A percentile compares a stretch with the other conserved stretches of the same genome.
Conservation (phyloP, 2,329 filamentous ascomycete genomes). For the Hypoxylon sp. region DNA sequence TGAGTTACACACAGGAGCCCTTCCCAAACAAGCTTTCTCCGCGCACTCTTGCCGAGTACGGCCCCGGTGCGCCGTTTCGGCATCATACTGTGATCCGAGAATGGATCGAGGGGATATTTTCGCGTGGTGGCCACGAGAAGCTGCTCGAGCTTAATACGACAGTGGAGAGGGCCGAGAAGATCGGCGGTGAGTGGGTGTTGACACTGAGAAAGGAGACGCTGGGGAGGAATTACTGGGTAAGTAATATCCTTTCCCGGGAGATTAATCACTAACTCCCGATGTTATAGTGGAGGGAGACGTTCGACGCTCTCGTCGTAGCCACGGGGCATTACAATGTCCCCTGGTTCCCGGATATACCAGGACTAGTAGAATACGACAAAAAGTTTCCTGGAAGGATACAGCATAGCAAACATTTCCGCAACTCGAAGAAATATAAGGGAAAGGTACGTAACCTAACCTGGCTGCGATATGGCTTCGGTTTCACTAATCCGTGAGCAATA, state of each 20-base stretch:
- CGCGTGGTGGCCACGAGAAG: slow-evolving; percentile 50
- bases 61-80: slow-evolving; percentile 67
- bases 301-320: slow-evolving; percentile 77
- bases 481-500: slow-evolving; percentile 47
- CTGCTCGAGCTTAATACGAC: slow-evolving; percentile 68
- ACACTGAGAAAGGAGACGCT: slow-evolving; percentile 63
- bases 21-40: slow-evolving; percentile 61
- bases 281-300: slow-evolving; percentile 56
- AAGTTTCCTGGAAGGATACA: slow-evolving; percentile 66
- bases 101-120: slow-evolving; percentile 63
- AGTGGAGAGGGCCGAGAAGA: slow-evolving; percentile 68
- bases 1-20: slow-evolving; percentile 70
- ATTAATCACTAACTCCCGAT: too few relatives aligned
- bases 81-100: slow-evolving; percentile 69
- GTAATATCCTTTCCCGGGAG: too few relatives aligned
- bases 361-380: slow-evolving; percentile 69
- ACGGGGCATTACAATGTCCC: slow-evolving; percentile 77
- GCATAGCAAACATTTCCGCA: slow-evolving; percentile 80
- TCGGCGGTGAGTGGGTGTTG: slow-evolving; percentile 63
- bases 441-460: slow-evolving; percentile 49
- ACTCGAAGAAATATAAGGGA: slow-evolving; percentile 44
- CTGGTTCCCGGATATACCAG: slow-evolving; percentile 71
- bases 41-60: slow-evolving; percentile 64
- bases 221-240: slow-evolving; percentile 56
- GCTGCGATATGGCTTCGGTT: background rate